Evolutionary conservation across 2,329 filamentous ascomycete genomes (phyloP).

Genomic region (Talaromyces sp.): DNA sequence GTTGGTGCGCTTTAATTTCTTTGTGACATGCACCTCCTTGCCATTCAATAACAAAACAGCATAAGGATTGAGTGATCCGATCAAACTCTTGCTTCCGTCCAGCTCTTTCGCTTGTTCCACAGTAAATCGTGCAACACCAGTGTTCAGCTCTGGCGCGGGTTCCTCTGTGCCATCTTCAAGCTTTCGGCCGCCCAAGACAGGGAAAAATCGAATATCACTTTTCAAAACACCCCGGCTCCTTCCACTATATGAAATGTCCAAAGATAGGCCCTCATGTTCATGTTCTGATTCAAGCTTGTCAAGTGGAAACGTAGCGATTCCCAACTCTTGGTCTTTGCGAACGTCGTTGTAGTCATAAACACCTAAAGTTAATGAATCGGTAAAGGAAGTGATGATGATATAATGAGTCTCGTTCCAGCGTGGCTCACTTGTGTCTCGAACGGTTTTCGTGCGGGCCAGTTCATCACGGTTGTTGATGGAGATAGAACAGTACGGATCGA

Average conservation of each 20-base stretch:
- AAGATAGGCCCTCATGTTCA: constrained; percentile 76
- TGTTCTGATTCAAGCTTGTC: constrained; percentile 74
- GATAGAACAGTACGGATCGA: constrained; percentile 83
- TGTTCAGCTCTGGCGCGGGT: constrained; percentile 82
- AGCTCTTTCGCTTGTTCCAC: constrained; percentile 96
- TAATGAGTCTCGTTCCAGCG: constrained; percentile 97
- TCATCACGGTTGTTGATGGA: constrained; percentile 79
- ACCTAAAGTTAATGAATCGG: constrained; percentile 79
- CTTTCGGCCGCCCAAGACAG: constrained; percentile 67
- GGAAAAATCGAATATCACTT: constrained; percentile 90
- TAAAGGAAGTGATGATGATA: constrained; percentile 86
- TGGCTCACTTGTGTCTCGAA: constrained; percentile 80
- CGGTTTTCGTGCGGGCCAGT: constrained; percentile 82
- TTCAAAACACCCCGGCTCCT: constrained; percentile 76
- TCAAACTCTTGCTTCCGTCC: constrained; percentile 84
- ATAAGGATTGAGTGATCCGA: constrained; percentile 89
- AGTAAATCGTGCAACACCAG: constrained; percentile 89
- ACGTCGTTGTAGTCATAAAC: constrained; percentile 93
- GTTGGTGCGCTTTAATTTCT: constrained; percentile 94
- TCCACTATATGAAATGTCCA: constrained; percentile 81
- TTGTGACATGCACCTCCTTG: constrained; percentile 82
- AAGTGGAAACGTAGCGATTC: constrained; percentile 77
- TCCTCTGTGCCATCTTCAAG: constrained; percentile 72
- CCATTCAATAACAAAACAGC: constrained; percentile 84
- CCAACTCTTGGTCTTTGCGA: constrained; percentile 94